phyloP scores from a whole-genome alignment of 2,329 filamentous ascomycete species.

The Stenocarpella maydis region DNA sequence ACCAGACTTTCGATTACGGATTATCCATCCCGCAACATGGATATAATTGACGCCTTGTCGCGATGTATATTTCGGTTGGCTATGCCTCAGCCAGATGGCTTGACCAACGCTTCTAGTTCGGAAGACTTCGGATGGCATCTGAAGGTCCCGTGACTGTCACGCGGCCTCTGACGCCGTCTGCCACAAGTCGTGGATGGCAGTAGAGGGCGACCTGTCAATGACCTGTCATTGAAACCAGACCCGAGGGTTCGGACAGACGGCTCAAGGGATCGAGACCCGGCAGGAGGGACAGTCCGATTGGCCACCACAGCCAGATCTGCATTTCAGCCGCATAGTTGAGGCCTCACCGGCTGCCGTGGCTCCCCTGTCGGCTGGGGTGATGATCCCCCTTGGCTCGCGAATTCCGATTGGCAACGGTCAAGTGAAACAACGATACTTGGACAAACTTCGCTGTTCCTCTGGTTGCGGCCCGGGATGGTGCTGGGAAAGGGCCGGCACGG shows the following conservation, averaged over 20 bases:
- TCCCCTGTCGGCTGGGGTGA: neutral
- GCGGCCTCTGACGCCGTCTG: neutral
- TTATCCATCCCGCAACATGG: neutral
- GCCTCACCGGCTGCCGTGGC: neutral
- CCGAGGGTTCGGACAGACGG: neutral
- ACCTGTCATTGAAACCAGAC: no score
- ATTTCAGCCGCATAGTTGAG: slow-evolving; percentile 11
- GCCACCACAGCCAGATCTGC: neutral
- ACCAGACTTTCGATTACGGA: neutral
- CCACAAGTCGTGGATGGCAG: neutral
- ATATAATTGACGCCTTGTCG: neutral
- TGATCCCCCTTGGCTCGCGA: neutral
- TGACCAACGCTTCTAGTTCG: neutral
- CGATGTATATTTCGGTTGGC: no score
- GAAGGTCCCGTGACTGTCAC: neutral
- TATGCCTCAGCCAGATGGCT: neutral
- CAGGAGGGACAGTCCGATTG: slow-evolving; percentile 16
- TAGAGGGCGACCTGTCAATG: slow-evolving; percentile 18
- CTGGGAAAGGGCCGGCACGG: neutral
- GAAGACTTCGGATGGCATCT: slow-evolving; percentile 6
- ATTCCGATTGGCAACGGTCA: slow-evolving; percentile 21
- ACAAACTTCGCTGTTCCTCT: neutral
- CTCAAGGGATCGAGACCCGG: neutral
- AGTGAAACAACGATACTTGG: slow-evolving; percentile 13
- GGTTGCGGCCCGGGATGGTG: neutral